These are phyloP conservation scores for Trichophyton verrucosum DNA, from an alignment of 2,329 filamentous ascomycete species.

Conservation along the genomic window DNA sequence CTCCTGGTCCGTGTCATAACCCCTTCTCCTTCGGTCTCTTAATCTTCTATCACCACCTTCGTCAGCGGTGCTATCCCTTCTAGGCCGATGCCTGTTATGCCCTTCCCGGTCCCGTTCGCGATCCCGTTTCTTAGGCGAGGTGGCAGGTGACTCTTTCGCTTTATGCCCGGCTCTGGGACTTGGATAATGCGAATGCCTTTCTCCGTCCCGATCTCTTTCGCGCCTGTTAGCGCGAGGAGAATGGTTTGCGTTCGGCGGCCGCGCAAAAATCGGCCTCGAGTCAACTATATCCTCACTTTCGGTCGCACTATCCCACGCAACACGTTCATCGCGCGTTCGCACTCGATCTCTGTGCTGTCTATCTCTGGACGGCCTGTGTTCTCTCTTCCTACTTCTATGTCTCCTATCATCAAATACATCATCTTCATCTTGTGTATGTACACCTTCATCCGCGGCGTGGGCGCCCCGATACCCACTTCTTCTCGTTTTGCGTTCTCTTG, in stretches of 20 bases:
- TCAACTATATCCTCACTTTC: slow-evolving; percentile 17
- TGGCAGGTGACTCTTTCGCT: slow-evolving; percentile 26
- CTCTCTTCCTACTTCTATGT: not conserved
- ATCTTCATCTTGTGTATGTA: not conserved
- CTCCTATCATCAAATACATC: slow-evolving; percentile 4
- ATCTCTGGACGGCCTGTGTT: not conserved
- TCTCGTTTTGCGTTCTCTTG: not conserved
- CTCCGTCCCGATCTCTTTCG: slow-evolving; percentile 12
- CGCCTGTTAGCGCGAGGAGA: slow-evolving; percentile 5
- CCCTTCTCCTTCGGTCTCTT: slow-evolving; percentile 11
- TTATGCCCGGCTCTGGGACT: slow-evolving; percentile 15
- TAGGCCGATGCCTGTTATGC: slow-evolving; percentile 13
- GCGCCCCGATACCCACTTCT: not conserved
- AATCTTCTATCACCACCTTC: slow-evolving; percentile 19
- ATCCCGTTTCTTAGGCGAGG: slow-evolving; percentile 27
- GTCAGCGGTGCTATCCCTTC: slow-evolving; percentile 18
- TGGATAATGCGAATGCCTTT: slow-evolving; percentile 4
- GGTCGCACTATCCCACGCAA: slow-evolving; percentile 14
- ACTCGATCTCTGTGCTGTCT: not conserved
- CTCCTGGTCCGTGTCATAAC: slow-evolving; percentile 8
- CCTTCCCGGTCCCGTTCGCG: slow-evolving; percentile 25
- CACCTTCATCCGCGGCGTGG: not conserved
- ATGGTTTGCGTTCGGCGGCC: slow-evolving; percentile 17
- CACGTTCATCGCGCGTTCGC: slow-evolving; percentile 6
- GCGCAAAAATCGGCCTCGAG: slow-evolving; percentile 20